Conservation (phyloP, 1,284 basidiomycete genomes). For the Laetiporus sulphureus region DNA sequence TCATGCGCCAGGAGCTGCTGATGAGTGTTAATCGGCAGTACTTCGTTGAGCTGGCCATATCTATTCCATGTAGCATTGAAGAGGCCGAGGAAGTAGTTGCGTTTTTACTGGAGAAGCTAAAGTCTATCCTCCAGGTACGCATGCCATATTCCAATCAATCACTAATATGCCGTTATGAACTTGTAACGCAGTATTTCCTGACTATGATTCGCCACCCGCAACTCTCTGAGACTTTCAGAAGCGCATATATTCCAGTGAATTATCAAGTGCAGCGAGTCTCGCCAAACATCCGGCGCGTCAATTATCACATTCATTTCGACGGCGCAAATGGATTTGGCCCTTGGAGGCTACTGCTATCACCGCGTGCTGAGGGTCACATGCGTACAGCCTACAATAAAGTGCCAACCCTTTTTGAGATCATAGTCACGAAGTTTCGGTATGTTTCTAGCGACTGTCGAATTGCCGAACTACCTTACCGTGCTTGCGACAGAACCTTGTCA, state of each 20-base stretch:
- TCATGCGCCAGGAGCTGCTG: too few relatives aligned
- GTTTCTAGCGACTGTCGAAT: conserved; percentile 4
- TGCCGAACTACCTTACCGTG: not conserved
- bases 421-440: conserved; percentile 56
- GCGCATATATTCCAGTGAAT: not conserved
- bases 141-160: not conserved
- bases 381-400: conserved; percentile 34
- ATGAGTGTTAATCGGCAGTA: too few relatives aligned
- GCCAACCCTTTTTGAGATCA: conserved; percentile 36
- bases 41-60: too few relatives aligned
- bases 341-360: conserved; percentile 45
- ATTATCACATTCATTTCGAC: conserved; percentile 36
- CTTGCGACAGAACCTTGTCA: conserved; percentile 47
- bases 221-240: not conserved
- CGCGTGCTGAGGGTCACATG: conserved; percentile 37
- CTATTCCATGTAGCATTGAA: too few relatives aligned
- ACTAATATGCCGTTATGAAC: not conserved
- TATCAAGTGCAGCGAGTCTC: not conserved
- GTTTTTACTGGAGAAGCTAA: too few relatives aligned
- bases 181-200: conserved; percentile 18
- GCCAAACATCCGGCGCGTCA: not conserved
- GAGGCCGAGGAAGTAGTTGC: too few relatives aligned
- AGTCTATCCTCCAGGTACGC: too few relatives aligned
- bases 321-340: conserved; percentile 45
- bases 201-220: conserved; percentile 14